phyloP scores from a whole-genome alignment of 352 stramenopile species.

The Phytopythium chamaehyphon region DNA sequence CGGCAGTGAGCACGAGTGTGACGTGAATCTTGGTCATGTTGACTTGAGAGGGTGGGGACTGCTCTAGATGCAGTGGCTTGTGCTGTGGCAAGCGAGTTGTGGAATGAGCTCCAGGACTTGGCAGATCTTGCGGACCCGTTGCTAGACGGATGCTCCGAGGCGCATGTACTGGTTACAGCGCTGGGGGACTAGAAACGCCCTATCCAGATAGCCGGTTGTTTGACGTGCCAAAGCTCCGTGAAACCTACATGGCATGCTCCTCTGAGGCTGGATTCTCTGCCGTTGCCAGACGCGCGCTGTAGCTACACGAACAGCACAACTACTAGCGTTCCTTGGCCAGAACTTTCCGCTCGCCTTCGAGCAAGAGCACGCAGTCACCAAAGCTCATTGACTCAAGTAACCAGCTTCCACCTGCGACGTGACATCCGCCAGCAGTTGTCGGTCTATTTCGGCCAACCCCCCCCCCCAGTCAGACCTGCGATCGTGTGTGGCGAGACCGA shows the following conservation, averaged over 20 bases:
- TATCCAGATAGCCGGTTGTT: no score
- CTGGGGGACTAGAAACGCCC: no score
- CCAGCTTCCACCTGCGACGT: no score
- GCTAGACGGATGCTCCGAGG: not conserved
- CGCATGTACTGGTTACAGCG: no score
- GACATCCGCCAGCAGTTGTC: no score
- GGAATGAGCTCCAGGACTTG: not conserved
- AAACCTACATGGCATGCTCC: no score
- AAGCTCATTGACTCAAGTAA: no score
- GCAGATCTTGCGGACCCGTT: not conserved
- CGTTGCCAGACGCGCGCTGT: no score
- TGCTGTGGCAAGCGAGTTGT: conserved; percentile 2
- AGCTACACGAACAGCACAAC: not conserved
- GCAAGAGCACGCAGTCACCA: not conserved
- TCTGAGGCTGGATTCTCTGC: no score
- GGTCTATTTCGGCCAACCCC: not conserved
- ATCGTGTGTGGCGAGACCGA: not conserved
- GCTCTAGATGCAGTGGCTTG: not conserved
- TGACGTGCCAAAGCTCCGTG: no score
- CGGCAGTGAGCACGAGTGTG: not conserved
- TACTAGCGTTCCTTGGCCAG: not conserved
- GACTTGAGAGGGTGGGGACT: not conserved
- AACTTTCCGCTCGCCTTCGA: not conserved
- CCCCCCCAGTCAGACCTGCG: no score
- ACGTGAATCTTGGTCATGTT: not conserved